Percentiles rank a stretch among this genome's conserved stretches.
phyloP scores from a whole-genome alignment of 768 basidiomycete species.

The Pleurotus platypus region DNA sequence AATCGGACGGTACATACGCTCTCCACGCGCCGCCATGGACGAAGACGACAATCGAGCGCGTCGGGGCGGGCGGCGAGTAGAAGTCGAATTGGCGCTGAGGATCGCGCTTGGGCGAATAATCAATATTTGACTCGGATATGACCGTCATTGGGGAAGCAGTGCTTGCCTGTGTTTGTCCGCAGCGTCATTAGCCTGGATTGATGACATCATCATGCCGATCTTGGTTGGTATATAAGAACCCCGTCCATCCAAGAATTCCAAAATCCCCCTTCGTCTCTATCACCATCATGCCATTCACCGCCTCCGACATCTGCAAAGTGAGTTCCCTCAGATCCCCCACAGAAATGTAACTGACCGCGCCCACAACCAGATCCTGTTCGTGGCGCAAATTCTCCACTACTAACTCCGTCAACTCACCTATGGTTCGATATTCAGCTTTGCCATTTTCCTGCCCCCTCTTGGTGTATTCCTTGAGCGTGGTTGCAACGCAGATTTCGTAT shows the following conservation, averaged over 20 bases:
- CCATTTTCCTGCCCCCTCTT: slow-evolving; percentile 76
- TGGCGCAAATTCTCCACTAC: not conserved
- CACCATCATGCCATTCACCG: slow-evolving; percentile 61
- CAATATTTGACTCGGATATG: slow-evolving; percentile 19
- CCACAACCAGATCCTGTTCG: slow-evolving; percentile 36
- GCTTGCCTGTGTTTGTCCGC: not conserved
- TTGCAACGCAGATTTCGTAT: slow-evolving; percentile 70
- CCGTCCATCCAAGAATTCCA: not conserved
- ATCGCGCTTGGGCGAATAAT: slow-evolving; percentile 33
- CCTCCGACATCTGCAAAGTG: slow-evolving; percentile 79
- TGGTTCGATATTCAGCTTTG: slow-evolving; percentile 43
- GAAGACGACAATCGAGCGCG: slow-evolving; percentile 29
- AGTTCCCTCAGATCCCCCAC: slow-evolving; percentile 12
- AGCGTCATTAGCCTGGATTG: not conserved
- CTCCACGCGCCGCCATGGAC: slow-evolving; percentile 87
- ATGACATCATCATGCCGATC: slow-evolving; percentile 5
- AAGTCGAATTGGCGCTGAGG: slow-evolving; percentile 47
- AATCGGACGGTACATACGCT: slow-evolving; percentile 42
- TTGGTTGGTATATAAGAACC: slow-evolving; percentile 1
- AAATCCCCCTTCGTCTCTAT: not conserved
- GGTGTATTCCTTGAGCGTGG: slow-evolving; percentile 90
- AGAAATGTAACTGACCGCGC: too few relatives aligned
- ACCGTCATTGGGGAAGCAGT: not conserved
- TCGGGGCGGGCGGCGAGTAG: slow-evolving; percentile 1
- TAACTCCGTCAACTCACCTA: slow-evolving; percentile 12